Base-by-base conservation (phyloP, 2,329 filamentous ascomycete species). In the Fusarium torreyae region DNA sequence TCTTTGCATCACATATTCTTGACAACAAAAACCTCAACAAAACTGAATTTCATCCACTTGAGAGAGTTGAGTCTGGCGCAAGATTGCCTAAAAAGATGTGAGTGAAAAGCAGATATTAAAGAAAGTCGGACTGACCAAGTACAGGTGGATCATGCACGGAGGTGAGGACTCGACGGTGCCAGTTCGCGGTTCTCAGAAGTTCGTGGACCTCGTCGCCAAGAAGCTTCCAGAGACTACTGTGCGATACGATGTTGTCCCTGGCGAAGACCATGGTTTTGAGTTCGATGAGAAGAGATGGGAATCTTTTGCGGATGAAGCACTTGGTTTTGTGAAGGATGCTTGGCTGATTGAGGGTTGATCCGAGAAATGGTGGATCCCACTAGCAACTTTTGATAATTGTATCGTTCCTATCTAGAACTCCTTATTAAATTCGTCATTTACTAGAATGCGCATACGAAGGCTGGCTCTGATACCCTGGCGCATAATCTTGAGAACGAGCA, bases 211-310 rank as follows among this genome's bases (percentile, higher is more conserved):
- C 1, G 18, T 72, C 1, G 24, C 40, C 1, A 28, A 69, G 31
- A 58, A 31, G 4, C 26, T 65, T 1, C 70, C 73, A 0, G 24
- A 68, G 22, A 68, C 58, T 1, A 22, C 2, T 4, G 10, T 75
- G 7, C 24, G 73, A 17, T 69, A 59, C 10, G 73, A 75, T 13
- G 20, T 63, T 0, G 63, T 65, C 3, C 50, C 57, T 14, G 70
- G 70, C 0, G 43, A 71, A 14, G 73, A 74, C 9, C 73, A 75
- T n/a, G 73, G 50, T 1, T 75, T 75, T 36, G 71, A 75, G 7
- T 60, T 66, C 18, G 53, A 68, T 8, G 57, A 64, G 33, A 59
- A 39, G 5, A 65, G 18, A 5, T 75, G 73, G 73, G 58, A 55
- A 2, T 54, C 43, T 3, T 58, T 72, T 18, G 42, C 51, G 5